Conservation (phyloP, 192 early-diverging fungal species). For the Pilaira anomala region DNA sequence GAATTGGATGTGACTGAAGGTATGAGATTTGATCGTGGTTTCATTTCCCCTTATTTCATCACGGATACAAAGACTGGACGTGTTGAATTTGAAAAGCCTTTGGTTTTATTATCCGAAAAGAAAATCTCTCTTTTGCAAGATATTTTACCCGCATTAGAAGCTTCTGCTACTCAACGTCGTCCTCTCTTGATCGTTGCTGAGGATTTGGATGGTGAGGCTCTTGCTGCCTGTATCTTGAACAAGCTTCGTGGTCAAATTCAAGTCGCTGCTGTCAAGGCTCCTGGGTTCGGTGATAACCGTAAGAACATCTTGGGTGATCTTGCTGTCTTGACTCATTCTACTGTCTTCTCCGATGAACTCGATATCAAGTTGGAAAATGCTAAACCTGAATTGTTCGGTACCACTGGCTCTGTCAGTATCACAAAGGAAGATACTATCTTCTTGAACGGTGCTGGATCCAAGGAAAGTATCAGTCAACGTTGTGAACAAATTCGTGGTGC, state of each 20-base stretch:
- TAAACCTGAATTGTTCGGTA: slow-evolving; percentile 85
- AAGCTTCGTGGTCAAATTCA: slow-evolving; percentile 97
- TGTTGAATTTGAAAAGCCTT: slow-evolving; percentile 98
- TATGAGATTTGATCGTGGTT: slow-evolving; percentile 99
- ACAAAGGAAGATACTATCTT: slow-evolving; percentile 99
- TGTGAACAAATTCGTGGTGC: slow-evolving; percentile 95
- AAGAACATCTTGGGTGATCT: slow-evolving; percentile 97
- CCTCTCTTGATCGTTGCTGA: slow-evolving; percentile 97
- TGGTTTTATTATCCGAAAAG: slow-evolving; percentile 94
- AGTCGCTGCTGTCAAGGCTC: slow-evolving; percentile 97
- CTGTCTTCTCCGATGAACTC: slow-evolving; percentile 95
- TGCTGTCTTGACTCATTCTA: slow-evolving; percentile 91
- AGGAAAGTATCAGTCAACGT: slow-evolving; percentile 84
- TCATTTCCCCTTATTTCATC: slow-evolving; percentile 99
- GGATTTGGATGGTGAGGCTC: slow-evolving; percentile 97
- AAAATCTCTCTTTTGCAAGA: slow-evolving; percentile 97
- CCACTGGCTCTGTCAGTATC: slow-evolving; percentile 80
- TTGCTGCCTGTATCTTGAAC: slow-evolving; percentile 98
- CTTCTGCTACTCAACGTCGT: slow-evolving; percentile 88
- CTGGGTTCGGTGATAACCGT: slow-evolving; percentile 99
- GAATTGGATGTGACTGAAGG: slow-evolving; percentile 98
- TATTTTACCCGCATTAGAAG: slow-evolving; percentile 92
- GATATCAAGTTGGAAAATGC: slow-evolving; percentile 95
- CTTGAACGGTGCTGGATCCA: slow-evolving; percentile 90
- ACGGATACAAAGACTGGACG: slow-evolving; percentile 96